Base-by-base conservation (phyloP, 805 yeast genomes). In the Kurtzmaniella fragi region DNA sequence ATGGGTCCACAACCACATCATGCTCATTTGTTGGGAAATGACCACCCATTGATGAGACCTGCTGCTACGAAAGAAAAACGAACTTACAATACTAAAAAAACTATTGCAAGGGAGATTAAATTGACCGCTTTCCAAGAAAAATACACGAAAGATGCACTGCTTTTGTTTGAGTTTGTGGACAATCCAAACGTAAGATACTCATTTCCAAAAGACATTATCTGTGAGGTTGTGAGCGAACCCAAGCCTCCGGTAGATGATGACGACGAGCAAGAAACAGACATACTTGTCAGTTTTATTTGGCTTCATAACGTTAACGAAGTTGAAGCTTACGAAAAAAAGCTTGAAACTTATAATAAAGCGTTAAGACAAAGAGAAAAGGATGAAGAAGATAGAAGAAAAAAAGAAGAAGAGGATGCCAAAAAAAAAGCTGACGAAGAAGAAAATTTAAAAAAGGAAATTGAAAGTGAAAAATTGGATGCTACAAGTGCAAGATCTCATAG, bases 141-240 rank as follows among this genome's bases (percentile, higher is more conserved):
- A 54, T 84, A 84, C 50, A 63, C 77, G 16, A 57, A 73, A 28
- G 77, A 78, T 49, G 88, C 95, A 0, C 83, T 86, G 38, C 56
- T 93, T 30, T 81, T 89, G 5, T 81, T 91, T 57, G 99, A 93
- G 58, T 91, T 80, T 62, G 73, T 74, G 20, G 98, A 93, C 50
- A 82, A 80, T 54, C 77, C 93, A 0, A 73, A 81, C 34, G 81
- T 81, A 6, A 72, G 98, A 42, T 91, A 75, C 51, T 63, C 74
- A 42, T 54, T 91, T 0, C 97, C 98, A 0, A 80, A 80, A 46
- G 77, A 87, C 45, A 75, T 95, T 1, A 73, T 91, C 2, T 65
- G 84, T 42, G 97, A 90, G 60, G 65, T 75, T 1, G 32, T 62
- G 1, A 38, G 34, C 1, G 47, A 50, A 1, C 47, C 43, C 9